Base-by-base conservation (phyloP, 495 filamentous ascomycete genomes). In the Xylaria bambusicola region DNA sequence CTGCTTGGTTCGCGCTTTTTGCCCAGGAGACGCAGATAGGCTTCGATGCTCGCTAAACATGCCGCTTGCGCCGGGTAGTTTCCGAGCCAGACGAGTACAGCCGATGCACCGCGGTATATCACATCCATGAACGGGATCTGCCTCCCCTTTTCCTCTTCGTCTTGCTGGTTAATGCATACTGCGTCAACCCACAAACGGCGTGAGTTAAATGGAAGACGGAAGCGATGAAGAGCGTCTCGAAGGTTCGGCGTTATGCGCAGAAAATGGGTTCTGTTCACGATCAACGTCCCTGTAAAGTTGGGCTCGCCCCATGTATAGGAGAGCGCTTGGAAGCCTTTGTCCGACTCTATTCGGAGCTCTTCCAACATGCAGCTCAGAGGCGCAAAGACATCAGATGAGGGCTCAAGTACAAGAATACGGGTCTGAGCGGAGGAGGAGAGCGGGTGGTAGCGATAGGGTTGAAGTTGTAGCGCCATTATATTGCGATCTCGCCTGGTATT, bases 21-120 rank as follows among this genome's bases (percentile, higher is more conserved):
- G 44, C 23, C 44, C 12, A 47, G 5, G 23, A 47, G 20, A 27
- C 44, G 44, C 8, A 10, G 31, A 10, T 33, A 33, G 5, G 31
- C 31, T 33, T 33, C 10, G 31, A 33, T 33, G 21, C 23, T 27
- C 7, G 3, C 2, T 17, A 47, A 47, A 15, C 44, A 47, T 49
- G 55, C 44, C 40, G 35, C 55, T 13, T 49, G 29, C 27, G 29
- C n/a, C 10, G 44, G 38, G 18, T 41, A 41, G 26, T 31, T 53
- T 12, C 65, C 65, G 9, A 68, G 52, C 63, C 66, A 68, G 10
- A 62, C 61, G 0, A 59, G n/a, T 7, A 64, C 63, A 12, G 46
- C 42, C 8, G 58, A 49, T 0, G 63, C 50, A 20, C 26, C 23
- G 3, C 42, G 44, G 35, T 62, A 65, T 2, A 65, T 65, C n/a